A percentile compares a stretch with the other conserved stretches of the same genome.
These are phyloP conservation scores for Globisporangium perplexum DNA, from an alignment of 352 stramenopile genomes.

Conservation along the genomic window DNA sequence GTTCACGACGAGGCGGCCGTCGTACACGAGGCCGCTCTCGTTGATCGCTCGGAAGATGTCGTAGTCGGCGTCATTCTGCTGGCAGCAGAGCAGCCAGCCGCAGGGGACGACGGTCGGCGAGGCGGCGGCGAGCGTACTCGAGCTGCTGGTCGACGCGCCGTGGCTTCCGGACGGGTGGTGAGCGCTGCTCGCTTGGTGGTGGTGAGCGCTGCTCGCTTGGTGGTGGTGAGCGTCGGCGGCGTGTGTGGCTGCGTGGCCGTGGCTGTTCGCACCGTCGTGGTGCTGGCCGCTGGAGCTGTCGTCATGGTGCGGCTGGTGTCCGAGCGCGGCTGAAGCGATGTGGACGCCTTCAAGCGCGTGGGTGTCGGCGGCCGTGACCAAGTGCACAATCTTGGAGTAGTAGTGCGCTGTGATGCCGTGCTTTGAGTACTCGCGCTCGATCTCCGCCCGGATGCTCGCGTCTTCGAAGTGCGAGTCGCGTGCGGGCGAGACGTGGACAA, in stretches of 20 bases:
- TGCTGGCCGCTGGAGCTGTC: neutral
- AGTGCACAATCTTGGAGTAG: constrained; percentile 38
- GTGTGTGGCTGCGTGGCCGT: neutral
- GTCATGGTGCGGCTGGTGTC: neutral
- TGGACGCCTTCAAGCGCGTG: constrained; percentile 43
- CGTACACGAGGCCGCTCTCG: constrained; percentile 89
- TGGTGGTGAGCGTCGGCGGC: neutral
- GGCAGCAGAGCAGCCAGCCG: constrained; percentile 75
- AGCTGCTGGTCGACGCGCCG: neutral
- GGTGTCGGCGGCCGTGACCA: constrained; percentile 26
- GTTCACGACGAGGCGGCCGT: constrained; percentile 89
- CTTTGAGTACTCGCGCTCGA: constrained; percentile 45
- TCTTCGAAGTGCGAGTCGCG: constrained; percentile 58
- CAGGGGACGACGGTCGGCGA: constrained; percentile 32
- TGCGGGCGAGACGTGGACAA: constrained; percentile 51
- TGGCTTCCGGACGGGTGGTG: neutral
- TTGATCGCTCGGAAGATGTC: constrained; percentile 90
- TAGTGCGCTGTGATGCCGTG: constrained; percentile 32
- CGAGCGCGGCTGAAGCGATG: constrained; percentile 9
- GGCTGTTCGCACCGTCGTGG: neutral
- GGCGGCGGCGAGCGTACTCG: neutral
- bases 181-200: neutral
- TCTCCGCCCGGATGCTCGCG: constrained; percentile 39
- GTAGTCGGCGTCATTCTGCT: constrained; percentile 79
- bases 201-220: neutral